Base-by-base conservation (phyloP, 2,329 filamentous ascomycete genomes). In the Tolypocladium album region DNA sequence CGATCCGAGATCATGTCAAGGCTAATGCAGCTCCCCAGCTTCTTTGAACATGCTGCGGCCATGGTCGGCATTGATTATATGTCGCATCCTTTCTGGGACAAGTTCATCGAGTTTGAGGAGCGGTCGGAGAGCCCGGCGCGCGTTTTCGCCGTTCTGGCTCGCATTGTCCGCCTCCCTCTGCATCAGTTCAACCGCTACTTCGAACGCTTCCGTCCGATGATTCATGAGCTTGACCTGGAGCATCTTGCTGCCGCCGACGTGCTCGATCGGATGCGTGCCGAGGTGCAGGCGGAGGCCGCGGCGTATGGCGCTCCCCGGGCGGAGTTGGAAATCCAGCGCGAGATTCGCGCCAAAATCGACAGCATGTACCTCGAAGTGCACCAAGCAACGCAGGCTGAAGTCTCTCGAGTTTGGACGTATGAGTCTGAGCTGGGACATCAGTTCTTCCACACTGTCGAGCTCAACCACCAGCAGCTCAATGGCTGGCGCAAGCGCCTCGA, bases 401-500 rank as follows among this genome's bases (percentile, higher is more conserved):
- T 92, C 0, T 91, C 86, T 0, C 96, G 94, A 75, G 86, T 94
- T 63, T 97, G 93, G 92, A 92, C 89, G 0, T 97, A 90, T 67
- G 94, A 99, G 71, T 88, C 90, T 0, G 91, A 95, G 72, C 89
- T 97, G 69, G 97, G 97, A 78, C 86, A 94, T 1, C 92, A 92
- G 0, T 99, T 97, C 72, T 99, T 97, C 77, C 93, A 97, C 70
- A 91, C 97, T 38, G 96, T 91, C 1, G 90, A 96, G 70, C 82
- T 99, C 11, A 92, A 97, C 67, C 87, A 94, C 62, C 77, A 84
- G 11, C 91, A 99, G 70, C 77, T 99, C 22, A 80, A 78, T 43
- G 97, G 96, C 74, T 99, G 94, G 94, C 85, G 89, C 68, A 96
- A 96, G 69, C 99, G 97, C 68, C 83, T 99, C 53, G 93, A 97